These are phyloP conservation scores for Vachellia collinsii DNA, from an alignment of 306 rosid genomes.

Conservation along the genomic window DNA sequence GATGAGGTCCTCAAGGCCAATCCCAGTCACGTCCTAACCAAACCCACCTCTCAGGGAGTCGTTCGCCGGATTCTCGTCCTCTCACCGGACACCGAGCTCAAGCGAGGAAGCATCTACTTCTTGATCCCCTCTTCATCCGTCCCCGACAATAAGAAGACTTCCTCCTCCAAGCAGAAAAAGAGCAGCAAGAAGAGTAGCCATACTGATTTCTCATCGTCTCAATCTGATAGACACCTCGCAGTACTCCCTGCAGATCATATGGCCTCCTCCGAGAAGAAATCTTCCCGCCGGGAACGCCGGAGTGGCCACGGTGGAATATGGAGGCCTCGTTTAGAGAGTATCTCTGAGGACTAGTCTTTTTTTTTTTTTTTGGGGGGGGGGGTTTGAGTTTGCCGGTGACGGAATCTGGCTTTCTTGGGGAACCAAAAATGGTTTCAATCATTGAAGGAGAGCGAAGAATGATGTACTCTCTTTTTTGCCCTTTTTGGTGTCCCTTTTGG, in stretches of 20 bases:
- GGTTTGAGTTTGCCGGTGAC: constrained; percentile 27
- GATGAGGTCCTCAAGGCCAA: constrained; percentile 77
- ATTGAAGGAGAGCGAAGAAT: constrained; percentile 35
- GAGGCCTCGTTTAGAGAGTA: constrained; percentile 79
- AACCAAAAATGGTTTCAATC: constrained; percentile 44
- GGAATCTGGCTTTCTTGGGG: constrained; percentile 25
- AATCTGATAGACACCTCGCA: constrained; percentile 31
- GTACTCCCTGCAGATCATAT: neutral
- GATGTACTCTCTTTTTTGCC: constrained; percentile 2
- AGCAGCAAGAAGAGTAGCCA: constrained; percentile 18
- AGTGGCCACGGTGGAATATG: constrained; percentile 58
- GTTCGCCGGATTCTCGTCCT: constrained; percentile 77
- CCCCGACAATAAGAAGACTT: constrained; percentile 51
- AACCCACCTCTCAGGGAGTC: constrained; percentile 74
- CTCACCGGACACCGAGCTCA: constrained; percentile 84
- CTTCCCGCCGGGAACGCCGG: constrained; percentile 58
- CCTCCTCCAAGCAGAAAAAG: constrained; percentile 33
- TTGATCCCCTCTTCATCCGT: constrained; percentile 78
- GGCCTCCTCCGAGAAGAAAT: constrained; percentile 51
- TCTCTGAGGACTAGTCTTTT: constrained; percentile 56
- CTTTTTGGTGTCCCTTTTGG: constrained; percentile 23
- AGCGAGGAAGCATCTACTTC: constrained; percentile 87
- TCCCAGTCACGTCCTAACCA: constrained; percentile 83
- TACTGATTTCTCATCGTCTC: neutral
- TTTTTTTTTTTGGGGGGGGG: neutral